Evolutionary conservation across 176 grass and related monocot species (phyloP), one percentile per base, ranked within the genome.

Genomic region (Pontederia paniculata): DNA sequence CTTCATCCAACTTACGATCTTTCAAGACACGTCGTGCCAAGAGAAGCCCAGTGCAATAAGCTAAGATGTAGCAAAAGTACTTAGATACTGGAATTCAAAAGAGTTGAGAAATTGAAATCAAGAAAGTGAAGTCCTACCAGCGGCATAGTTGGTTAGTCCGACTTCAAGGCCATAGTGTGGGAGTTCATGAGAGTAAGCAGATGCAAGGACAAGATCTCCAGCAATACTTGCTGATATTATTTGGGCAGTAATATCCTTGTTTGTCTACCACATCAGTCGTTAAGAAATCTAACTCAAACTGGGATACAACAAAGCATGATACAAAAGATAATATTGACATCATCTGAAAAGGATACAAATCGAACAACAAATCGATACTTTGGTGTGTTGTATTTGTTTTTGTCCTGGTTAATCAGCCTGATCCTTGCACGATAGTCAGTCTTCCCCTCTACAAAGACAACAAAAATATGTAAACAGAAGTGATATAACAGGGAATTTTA

Each of bases 341-440:
- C 12, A 11, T 37, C 9, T 5, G 9, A 1, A 1, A 23, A 81
- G 78, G 78, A 80, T 80, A 80, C 78, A 55, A 88, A 88, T 49
- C 84, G 45, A 37, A 88, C 79, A 58, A 88, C 76, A 21, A 83
- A 79, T 8, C 84, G 50, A 70, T 88, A 83, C 50, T 88, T 88
- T 1, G 84, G 79, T 0, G 84, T 88, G n/a, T 75, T 83, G 46
- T 83, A 88, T 21, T 88, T 88, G 50, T 88, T 88, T 19, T 88
- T 88, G 68, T 88, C 84, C 21, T 88, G 84, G 52, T 73, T 88
- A 4, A 81, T 88, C 18, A 88, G 66, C 58, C 84, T 67, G 52
- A 83, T 82, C 79, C 84, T 78, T 42, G 84, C 79, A 43, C 84
- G 67, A 44, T 88, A 88, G 28, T 88, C 79, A 1, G 79, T 88